Evolutionary conservation across 345 rosid species (phyloP).

Genomic region (Streptanthus diversifolius): DNA sequence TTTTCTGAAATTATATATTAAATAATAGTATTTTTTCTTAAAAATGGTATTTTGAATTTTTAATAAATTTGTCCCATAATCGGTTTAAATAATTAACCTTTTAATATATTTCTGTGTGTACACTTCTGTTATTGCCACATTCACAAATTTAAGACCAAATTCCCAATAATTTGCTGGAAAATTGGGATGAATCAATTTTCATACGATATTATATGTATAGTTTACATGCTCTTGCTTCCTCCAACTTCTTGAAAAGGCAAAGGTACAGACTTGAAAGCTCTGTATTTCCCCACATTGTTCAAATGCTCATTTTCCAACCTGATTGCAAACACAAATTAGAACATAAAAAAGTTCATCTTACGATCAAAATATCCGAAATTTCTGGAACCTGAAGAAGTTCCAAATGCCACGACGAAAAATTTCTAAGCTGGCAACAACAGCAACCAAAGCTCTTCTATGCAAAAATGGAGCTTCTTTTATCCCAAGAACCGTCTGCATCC

Average conservation of each 20-base stretch:
- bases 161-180: neutral
- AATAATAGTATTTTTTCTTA: too few relatives aligned
- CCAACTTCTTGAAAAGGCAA: constrained; percentile 53
- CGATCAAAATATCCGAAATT: neutral
- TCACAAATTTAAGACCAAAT: neutral
- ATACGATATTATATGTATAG: neutral
- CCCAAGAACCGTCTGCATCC: constrained; percentile 75
- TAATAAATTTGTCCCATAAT: too few relatives aligned
- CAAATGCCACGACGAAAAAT: constrained; percentile 80
- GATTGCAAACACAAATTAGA: neutral
- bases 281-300: constrained; percentile 71
- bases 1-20: too few relatives aligned
- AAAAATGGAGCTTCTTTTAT: constrained; percentile 50
- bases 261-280: constrained; percentile 81
- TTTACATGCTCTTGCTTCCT: constrained; percentile 32
- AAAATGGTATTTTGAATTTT: too few relatives aligned
- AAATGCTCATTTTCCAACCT: constrained; percentile 93
- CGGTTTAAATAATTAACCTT: neutral
- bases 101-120: neutral
- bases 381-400: constrained; percentile 73
- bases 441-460: constrained; percentile 50
- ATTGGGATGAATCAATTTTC: neutral
- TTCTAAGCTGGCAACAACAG: constrained; percentile 61
- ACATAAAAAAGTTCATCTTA: neutral
- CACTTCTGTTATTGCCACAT: neutral